Percentiles rank a stretch among this genome's conserved stretches.
Evolutionary conservation across 805 yeast species (phyloP).

Genomic region (Monosporozyma unispora): DNA sequence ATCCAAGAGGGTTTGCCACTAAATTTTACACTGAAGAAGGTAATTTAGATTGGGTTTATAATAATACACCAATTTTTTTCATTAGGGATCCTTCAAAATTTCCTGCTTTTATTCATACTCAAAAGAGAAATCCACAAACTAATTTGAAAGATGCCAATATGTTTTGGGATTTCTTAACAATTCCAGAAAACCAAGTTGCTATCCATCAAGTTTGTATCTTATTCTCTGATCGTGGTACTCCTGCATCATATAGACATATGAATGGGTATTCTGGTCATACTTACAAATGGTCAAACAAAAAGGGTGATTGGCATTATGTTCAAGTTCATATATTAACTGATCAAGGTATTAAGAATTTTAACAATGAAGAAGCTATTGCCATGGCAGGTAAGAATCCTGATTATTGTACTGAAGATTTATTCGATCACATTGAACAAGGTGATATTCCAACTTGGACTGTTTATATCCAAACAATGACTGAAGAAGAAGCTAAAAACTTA

Average conservation of each 20-base stretch:
- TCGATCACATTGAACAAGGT: constrained; percentile 67
- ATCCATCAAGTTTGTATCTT: constrained; percentile 55
- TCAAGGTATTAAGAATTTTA: constrained; percentile 44
- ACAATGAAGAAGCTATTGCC: constrained; percentile 58
- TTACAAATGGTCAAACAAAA: constrained; percentile 47
- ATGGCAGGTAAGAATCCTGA: constrained; percentile 76
- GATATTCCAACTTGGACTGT: constrained; percentile 79
- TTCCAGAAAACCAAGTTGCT: constrained; percentile 57
- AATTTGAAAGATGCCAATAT: constrained; percentile 70
- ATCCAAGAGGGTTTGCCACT: constrained; percentile 61
- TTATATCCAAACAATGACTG: constrained; percentile 80
- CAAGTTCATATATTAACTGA: constrained; percentile 49
- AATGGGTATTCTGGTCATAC: constrained; percentile 63
- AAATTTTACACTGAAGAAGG: constrained; percentile 64
- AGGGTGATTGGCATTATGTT: constrained; percentile 47
- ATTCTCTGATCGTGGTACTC: constrained; percentile 61
- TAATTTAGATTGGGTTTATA: constrained; percentile 62
- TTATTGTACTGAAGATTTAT: constrained; percentile 70
- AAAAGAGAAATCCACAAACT: constrained; percentile 60
- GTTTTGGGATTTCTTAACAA: constrained; percentile 78
- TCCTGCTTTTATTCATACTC: constrained; percentile 59
- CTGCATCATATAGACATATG: constrained; percentile 46
- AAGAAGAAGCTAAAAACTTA: constrained; percentile 62
- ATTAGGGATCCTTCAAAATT: constrained; percentile 57
- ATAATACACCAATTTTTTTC: constrained; percentile 63